phyloP scores from a whole-genome alignment of 129 eudicot genomes.

The Kitagawia praeruptora region DNA sequence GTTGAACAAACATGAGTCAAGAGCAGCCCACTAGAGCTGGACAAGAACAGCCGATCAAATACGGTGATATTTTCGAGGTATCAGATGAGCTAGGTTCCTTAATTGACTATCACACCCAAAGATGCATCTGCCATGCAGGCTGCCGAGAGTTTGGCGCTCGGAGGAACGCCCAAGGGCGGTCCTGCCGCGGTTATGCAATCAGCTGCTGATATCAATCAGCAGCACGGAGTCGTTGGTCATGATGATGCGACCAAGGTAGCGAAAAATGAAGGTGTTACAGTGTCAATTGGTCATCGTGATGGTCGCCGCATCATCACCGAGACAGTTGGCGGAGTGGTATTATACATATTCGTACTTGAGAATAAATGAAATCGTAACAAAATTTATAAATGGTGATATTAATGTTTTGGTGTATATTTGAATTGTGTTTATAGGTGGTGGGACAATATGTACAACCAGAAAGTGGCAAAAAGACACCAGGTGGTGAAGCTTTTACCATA shows the following conservation, averaged over 20 bases:
- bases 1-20: constrained; percentile 33
- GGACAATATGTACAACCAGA: constrained; percentile 38
- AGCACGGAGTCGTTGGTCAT: constrained; percentile 46
- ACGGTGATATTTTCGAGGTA: constrained; percentile 58
- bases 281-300: constrained; percentile 41
- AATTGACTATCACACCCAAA: constrained; percentile 57
- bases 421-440: constrained; percentile 30
- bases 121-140: constrained; percentile 81
- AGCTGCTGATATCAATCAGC: constrained; percentile 54
- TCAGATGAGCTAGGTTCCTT: constrained; percentile 47
- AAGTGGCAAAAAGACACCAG: constrained; percentile 19
- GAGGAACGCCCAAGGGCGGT: constrained; percentile 62
- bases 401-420: no score
- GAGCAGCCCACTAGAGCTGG: constrained; percentile 30
- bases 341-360: no score
- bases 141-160: constrained; percentile 52
- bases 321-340: constrained; percentile 55
- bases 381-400: no score
- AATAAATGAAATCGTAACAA: no score
- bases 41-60: constrained; percentile 36
- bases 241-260: constrained; percentile 23
- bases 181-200: constrained; percentile 73
- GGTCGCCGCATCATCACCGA: constrained; percentile 59
- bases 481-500: constrained; percentile 35
- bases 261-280: constrained; percentile 40